Evolutionary conservation across 2,329 filamentous ascomycete species (phyloP), one percentile per base, ranked within the genome.

Genomic region (Phialocephala sp.): DNA sequence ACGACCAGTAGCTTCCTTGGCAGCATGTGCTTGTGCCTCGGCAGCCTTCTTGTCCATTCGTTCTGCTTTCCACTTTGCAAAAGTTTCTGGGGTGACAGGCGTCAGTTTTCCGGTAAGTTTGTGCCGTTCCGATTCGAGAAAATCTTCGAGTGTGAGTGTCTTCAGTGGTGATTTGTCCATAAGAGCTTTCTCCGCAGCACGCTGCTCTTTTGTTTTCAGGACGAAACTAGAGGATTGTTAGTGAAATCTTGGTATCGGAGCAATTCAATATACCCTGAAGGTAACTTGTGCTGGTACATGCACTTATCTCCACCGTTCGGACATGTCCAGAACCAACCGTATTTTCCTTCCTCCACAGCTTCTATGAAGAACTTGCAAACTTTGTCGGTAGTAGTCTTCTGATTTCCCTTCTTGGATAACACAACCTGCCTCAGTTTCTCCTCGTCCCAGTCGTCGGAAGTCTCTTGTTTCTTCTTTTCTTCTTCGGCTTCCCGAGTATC

Each of bases 331-430:
- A 99, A 98, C 95, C 95, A 99, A 69, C 95, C 95, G 75, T 99
- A 99, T 80, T 98, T 99, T 75, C 93, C 92, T 77, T 99, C 95
- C 81, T 99, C 95, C 69, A 99, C 95, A 32, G 95, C 95, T 72
- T 94, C 90, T 77, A 98, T 95, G 78, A 99, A 99, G 84, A 83
- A 97, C 81, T 98, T 99, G 92, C 95, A 99, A 72, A 99, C 95
- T 81, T 98, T 99, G 77, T 99, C 95, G 56, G 95, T 99, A 5
- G 91, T 92, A 24, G 94, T 97, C 77, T 90, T 89, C 67, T 97
- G 95, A 80, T 99, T 99, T 60, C 95, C 95, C 80, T 99, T 97
- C 83, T 99, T 99, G 75, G 91, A 96, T 77, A 96, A 74, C 27
- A 99, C 93, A 41, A 99, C 95, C 63, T 90, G 90, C 73, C 91